Evolutionary conservation across 768 basidiomycete species (phyloP), one percentile per base, ranked within the genome.

Genomic region (Xerocomus brunneocitrinus): DNA sequence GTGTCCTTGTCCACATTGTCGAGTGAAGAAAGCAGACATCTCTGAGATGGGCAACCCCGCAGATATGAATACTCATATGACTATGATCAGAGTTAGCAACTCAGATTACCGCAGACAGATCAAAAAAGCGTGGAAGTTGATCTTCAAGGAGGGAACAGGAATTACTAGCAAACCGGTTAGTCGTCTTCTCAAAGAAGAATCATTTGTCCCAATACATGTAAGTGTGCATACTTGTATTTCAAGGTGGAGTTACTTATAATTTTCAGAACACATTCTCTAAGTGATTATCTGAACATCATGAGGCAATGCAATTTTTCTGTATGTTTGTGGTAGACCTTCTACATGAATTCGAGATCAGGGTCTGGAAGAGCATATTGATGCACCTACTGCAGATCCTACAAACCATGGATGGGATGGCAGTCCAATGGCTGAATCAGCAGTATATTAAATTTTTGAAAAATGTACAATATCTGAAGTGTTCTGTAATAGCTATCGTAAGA

Each of bases 1-100:
- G 3, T 57, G 44, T 34, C 53, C 6, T 2, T 57, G 53, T 31
- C 49, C 56, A 3, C 28, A 22, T 0, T 57, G 52, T 24, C 35
- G 50, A 0, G 19, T 50, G 2, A 38, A 41, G 19, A 54, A 54
- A 19, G 35, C 12, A 0, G 19, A 54, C 8, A 3, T 54, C 0
- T 5, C 10, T 0, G 9, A 39, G 1, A 44, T 54, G 53, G 49
- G 34, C 2, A 50, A 16, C 19, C 13, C 3, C 0, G n/a, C 8
- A 0, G 51, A 56, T 9, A 52, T 53, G 30, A 2, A 19, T 4
- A 55, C 6, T 0, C 3, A 10, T 2, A 27, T 0, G 1, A 25
- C 12, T 9, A 8, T 35, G 0, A 27, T 13, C 0, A 2, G 8
- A 3, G 14, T 27, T 2, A 36, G 35, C 13, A 13, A 51, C 24